Conservation (phyloP, 495 filamentous ascomycete species). For the Astrocystis sublimbata region DNA sequence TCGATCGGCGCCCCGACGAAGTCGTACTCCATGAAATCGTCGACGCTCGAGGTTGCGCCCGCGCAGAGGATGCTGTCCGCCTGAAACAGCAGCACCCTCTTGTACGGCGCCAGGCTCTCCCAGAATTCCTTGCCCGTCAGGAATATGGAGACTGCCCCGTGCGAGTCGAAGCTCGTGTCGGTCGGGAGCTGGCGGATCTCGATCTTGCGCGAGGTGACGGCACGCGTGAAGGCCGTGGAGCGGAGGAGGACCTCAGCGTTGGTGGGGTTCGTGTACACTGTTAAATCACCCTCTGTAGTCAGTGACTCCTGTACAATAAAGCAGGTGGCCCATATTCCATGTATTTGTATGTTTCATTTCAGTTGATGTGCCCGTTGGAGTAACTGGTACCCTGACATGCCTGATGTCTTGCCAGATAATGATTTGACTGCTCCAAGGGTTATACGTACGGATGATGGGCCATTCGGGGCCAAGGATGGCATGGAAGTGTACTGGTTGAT, state of each 20-base stretch:
- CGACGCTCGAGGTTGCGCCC: conserved; percentile 27
- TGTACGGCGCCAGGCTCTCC: conserved; percentile 31
- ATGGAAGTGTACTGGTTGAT: conserved; percentile 28
- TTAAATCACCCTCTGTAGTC: too few relatives aligned
- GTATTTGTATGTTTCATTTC: too few relatives aligned
- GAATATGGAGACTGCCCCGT: conserved; percentile 20
- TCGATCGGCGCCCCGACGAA: conserved; percentile 33
- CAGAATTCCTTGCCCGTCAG: conserved; percentile 30
- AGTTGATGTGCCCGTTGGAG: too few relatives aligned
- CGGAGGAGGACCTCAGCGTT: conserved; percentile 7
- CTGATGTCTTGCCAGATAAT: too few relatives aligned
- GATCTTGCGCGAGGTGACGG: conserved; percentile 12
- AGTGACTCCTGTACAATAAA: too few relatives aligned
- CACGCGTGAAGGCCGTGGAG: conserved; percentile 19
- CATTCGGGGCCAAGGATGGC: conserved; percentile 33
- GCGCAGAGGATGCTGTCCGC: conserved; percentile 37
- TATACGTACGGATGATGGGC: conserved; percentile 36
- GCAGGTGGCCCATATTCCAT: too few relatives aligned
- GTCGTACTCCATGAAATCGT: conserved; percentile 38
- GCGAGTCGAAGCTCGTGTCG: conserved; percentile 10
- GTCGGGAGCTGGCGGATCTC: conserved; percentile 19
- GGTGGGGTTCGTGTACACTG: neutral
- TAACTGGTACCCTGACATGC: too few relatives aligned
- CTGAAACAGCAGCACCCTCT: conserved; percentile 37
- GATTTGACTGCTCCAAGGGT: conserved; percentile 25